phyloP scores from a whole-genome alignment of 768 basidiomycete species.

The Mycena belliarum region DNA sequence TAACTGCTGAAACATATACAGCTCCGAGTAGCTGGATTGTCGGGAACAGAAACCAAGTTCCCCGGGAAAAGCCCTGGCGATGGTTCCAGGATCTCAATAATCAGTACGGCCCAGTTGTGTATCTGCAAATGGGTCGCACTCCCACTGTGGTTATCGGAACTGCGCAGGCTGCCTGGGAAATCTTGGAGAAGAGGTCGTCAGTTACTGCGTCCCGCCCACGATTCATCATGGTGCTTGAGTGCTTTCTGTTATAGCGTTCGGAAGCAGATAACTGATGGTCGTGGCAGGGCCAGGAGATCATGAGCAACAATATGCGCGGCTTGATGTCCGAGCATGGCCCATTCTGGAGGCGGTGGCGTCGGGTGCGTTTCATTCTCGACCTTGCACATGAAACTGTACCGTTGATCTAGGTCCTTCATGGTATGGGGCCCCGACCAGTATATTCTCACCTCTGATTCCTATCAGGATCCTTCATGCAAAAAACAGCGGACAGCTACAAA shows the following conservation, averaged over 20 bases:
- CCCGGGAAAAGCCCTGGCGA: conserved; percentile 46
- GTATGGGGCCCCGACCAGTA: background rate
- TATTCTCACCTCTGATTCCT: background rate
- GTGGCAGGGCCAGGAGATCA: conserved; percentile 41
- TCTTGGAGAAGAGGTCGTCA: conserved; percentile 48
- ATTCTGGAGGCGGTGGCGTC: conserved; percentile 49
- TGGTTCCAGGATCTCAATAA: conserved; percentile 49
- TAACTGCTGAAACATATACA: background rate
- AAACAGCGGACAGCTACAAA: conserved; percentile 40
- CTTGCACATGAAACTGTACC: background rate
- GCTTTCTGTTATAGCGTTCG: conserved; percentile 1
- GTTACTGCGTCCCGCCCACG: conserved; percentile 51
- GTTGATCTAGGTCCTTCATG: conserved; percentile 40
- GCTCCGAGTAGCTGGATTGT: conserved; percentile 27
- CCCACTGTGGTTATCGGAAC: conserved; percentile 41
- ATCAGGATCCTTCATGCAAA: conserved; percentile 26
- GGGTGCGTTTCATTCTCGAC: conserved; percentile 30
- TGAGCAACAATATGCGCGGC: conserved; percentile 47
- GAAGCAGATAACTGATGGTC: background rate
- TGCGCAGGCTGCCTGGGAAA: conserved; percentile 47
- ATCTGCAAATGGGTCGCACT: background rate
- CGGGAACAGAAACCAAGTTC: conserved; percentile 49
- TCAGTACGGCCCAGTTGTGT: conserved; percentile 36
- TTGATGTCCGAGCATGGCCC: conserved; percentile 46
- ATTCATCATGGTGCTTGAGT: conserved; percentile 43